These are phyloP conservation scores for Inga oerstediana DNA, from an alignment of 306 rosid species.

Conservation along the genomic window DNA sequence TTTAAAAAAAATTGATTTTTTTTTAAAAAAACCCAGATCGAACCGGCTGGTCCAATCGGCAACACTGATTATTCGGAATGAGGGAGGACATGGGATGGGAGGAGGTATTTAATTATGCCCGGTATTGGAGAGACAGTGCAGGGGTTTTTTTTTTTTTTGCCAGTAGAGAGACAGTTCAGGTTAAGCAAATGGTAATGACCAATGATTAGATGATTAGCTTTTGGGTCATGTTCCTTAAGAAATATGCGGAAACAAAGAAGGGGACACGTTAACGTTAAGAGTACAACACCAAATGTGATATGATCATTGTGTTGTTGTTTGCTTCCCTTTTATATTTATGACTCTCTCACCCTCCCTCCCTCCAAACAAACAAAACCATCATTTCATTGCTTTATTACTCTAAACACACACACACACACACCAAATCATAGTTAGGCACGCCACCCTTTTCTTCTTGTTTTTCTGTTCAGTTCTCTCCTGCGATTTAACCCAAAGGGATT, in stretches of 20 bases:
- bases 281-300: conserved; percentile 40
- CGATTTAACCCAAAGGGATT: not conserved
- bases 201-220: conserved; percentile 50
- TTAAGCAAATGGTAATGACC: conserved; percentile 28
- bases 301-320: conserved; percentile 44
- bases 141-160: too few species aligned
- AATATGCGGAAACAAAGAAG: not conserved
- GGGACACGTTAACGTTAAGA: conserved; percentile 27
- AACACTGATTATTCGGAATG: too few species aligned
- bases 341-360: conserved; percentile 15
- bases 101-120: conserved; percentile 27
- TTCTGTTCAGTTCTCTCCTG: not conserved
- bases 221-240: conserved; percentile 26
- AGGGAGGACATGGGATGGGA: not conserved
- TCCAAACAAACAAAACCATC: conserved; percentile 50
- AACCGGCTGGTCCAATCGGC: too few species aligned
- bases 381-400: conserved; percentile 27
- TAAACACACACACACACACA: not conserved
- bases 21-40: too few species aligned
- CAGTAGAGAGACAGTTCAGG: not conserved
- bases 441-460: not conserved
- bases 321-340: conserved; percentile 25
- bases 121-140: conserved; percentile 38
- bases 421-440: not conserved
- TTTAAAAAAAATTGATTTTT: too few species aligned